phyloP scores from a whole-genome alignment of 148 eudicot genomes.

The Rhododendron henanense region DNA sequence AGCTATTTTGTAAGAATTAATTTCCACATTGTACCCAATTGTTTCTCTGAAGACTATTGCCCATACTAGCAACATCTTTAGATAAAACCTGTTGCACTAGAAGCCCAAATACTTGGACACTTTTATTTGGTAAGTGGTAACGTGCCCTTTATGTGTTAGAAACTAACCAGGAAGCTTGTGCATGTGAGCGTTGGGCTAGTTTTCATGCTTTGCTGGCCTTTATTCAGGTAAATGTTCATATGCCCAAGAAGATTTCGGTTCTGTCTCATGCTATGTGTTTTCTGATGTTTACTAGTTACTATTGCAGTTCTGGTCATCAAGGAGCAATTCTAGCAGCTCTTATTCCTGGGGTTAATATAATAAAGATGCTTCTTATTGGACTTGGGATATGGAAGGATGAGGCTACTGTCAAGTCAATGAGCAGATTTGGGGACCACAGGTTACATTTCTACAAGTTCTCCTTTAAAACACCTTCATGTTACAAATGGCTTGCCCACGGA shows the following conservation, averaged over 20 bases:
- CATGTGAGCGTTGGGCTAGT: slow-evolving; percentile 74
- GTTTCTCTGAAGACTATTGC: neutral
- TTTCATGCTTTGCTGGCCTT: slow-evolving; percentile 98
- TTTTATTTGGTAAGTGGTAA: neutral
- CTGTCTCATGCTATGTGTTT: neutral
- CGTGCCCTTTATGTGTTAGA: slow-evolving; percentile 29
- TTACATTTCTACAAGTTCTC: slow-evolving; percentile 1
- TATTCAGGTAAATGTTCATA: slow-evolving; percentile 62
- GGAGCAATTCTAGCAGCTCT: slow-evolving; percentile 76
- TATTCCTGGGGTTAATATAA: slow-evolving; percentile 66
- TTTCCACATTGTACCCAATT: neutral
- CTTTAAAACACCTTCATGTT: neutral
- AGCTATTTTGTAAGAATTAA: neutral
- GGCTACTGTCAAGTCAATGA: slow-evolving; percentile 79
- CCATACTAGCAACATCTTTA: neutral
- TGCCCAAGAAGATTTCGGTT: neutral
- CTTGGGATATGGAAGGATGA: slow-evolving; percentile 79
- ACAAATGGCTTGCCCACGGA: neutral
- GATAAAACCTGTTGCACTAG: neutral
- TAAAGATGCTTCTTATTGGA: slow-evolving; percentile 76
- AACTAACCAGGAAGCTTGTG: slow-evolving; percentile 86
- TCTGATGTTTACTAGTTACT: slow-evolving; percentile 5
- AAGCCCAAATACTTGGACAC: neutral
- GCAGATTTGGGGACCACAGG: slow-evolving; percentile 58
- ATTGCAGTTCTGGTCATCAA: slow-evolving; percentile 37